Base-by-base conservation (phyloP, 2,329 filamentous ascomycete species). In the Penicillium sp. region DNA sequence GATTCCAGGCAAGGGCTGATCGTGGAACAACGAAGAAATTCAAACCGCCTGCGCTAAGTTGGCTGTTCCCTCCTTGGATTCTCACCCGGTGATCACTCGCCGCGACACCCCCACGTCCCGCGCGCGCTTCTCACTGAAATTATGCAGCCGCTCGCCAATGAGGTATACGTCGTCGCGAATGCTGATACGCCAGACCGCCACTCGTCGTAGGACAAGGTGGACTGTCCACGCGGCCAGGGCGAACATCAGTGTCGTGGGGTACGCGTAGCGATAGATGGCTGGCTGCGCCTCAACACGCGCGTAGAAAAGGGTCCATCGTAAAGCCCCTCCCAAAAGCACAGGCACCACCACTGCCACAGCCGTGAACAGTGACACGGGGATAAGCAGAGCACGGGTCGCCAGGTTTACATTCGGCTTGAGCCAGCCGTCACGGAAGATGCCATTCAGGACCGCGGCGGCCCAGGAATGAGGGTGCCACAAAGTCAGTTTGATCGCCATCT, bases 101-200 rank as follows among this genome's bases (percentile, higher is more conserved):
- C 60, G 58, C 31, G 64, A 53, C 4, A 64, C 59, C 18, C 64
- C 64, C 8, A 68, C 63, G 48, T 69, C 65, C 33, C 56, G 59
- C 15, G 63, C 61, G 37, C 62, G 59, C 41, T 65, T 68, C 60
- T 85, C 83, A 2, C 88, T 87, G 67, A 96, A 94, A 64, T 98
- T 98, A 69, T 98, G 94, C 58, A 98, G 68, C 44, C 90, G 74
- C 70, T 98, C 91, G 2, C 93, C 93, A 59, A 97, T 93, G 30
- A 98, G 72, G 63, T 98, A 98, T 0, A 94, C 90, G 67, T 98
- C 94, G 63, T 98, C 94, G 26, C 88, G 76, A 32, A 98, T 88
- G 42, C 84, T 80, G 41, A 82, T 75, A 55, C 86, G 81, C 90
- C 91, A 97, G 14, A 80, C 72, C 32, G 79, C 77, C 36, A 93